phyloP scores from a whole-genome alignment of 2,329 filamentous ascomycete species.

The Grosmannia huntii region DNA sequence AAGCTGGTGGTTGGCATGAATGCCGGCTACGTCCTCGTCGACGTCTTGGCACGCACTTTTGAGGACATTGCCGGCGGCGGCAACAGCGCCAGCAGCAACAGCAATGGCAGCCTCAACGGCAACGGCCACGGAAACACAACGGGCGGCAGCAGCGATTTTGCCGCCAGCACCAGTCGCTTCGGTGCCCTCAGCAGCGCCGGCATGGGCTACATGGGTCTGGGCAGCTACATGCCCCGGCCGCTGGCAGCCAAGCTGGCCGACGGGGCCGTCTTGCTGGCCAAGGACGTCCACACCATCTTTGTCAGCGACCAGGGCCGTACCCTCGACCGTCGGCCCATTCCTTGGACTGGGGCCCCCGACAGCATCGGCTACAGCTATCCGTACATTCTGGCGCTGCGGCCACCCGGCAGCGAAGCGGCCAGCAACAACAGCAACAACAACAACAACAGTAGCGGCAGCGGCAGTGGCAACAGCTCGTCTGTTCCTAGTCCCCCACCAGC shows the following conservation, averaged over 20 bases:
- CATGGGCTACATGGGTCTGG: constrained; percentile 95
- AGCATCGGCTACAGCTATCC: constrained; percentile 94
- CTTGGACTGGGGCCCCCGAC: constrained; percentile 80
- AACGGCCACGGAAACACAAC: constrained; percentile 20
- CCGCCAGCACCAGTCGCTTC: constrained; percentile 61
- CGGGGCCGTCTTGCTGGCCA: constrained; percentile 83
- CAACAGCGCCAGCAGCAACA: constrained; percentile 69
- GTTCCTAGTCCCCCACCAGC: constrained; percentile 43
- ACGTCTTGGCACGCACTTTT: constrained; percentile 61
- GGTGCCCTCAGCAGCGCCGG: constrained; percentile 67
- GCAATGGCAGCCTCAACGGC: constrained; percentile 38
- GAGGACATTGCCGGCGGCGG: constrained; percentile 60
- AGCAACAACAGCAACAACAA: constrained; percentile 22
- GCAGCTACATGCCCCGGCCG: constrained; percentile 81
- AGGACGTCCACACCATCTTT: constrained; percentile 92
- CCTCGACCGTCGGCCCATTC: constrained; percentile 68
- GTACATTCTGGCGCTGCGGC: constrained; percentile 76
- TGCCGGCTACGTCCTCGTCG: constrained; percentile 78
- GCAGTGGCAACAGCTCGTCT: background rate
- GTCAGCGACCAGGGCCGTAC: constrained; percentile 74
- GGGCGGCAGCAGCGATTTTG: constrained; percentile 39
- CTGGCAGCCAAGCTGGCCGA: constrained; percentile 72
- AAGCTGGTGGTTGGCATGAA: constrained; percentile 85
- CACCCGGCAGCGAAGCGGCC: background rate
- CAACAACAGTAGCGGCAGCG: constrained; percentile 22